These are phyloP conservation scores for Ceratobasidium sp. DNA, from an alignment of 1,284 basidiomycete species.

Conservation along the genomic window DNA sequence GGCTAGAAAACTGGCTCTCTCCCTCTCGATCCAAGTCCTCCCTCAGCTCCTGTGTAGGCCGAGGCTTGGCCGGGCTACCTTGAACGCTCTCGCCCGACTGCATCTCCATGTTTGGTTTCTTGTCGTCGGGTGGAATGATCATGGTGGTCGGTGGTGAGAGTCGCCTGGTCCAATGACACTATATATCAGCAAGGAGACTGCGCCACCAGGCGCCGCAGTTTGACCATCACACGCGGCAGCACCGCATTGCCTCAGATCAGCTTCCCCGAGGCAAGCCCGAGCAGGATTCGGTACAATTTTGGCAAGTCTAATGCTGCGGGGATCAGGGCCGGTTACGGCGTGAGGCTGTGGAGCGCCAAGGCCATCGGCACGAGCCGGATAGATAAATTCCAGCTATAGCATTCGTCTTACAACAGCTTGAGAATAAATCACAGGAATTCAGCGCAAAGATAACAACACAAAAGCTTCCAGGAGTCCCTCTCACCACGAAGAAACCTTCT, in stretches of 20 bases:
- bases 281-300: too few species aligned
- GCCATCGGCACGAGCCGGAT: not conserved
- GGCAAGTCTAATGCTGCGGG: not conserved
- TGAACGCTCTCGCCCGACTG: not conserved
- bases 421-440: not conserved
- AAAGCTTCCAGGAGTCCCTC: not conserved
- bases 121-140: constrained; percentile 29
- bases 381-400: not conserved
- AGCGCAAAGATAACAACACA: not conserved
- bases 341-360: too few species aligned
- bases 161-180: too few species aligned
- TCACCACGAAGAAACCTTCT: not conserved
- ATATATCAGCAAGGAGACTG: not conserved
- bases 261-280: not conserved
- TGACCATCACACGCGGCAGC: not conserved
- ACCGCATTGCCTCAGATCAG: constrained; percentile 17
- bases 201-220: not conserved
- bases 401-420: not conserved
- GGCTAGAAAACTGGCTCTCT: not conserved
- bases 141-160: constrained; percentile 15
- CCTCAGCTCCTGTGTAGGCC: not conserved
- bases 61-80: not conserved
- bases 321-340: constrained; percentile 1
- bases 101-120: not conserved
- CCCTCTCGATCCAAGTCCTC: not conserved